Evolutionary conservation across 352 stramenopile species (phyloP).

Genomic region (Aphanomyces euteiches): DNA sequence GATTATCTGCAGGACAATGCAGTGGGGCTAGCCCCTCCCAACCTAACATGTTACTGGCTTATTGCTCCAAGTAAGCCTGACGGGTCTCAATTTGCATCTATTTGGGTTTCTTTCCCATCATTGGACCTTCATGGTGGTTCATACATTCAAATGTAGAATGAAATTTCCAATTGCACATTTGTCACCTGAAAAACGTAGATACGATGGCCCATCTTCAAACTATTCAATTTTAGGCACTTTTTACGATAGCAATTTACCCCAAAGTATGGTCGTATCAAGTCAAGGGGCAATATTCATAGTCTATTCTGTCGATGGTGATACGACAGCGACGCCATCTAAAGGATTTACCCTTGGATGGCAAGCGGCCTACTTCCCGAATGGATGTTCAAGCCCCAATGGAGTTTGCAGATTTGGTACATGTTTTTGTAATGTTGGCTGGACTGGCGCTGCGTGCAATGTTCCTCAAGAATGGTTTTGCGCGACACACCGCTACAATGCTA

Average conservation of each 20-base stretch:
- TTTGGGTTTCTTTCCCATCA: too few relatives aligned
- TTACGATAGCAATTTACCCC: neutral
- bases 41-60: slow-evolving; percentile 25
- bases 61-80: too few relatives aligned
- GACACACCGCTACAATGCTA: slow-evolving; percentile 11
- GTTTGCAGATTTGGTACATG: slow-evolving; percentile 2
- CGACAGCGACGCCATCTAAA: too few relatives aligned
- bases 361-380: slow-evolving; percentile 24
- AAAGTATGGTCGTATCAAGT: too few relatives aligned
- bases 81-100: too few relatives aligned
- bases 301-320: too few relatives aligned
- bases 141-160: too few relatives aligned
- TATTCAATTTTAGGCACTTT: neutral
- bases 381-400: slow-evolving; percentile 7
- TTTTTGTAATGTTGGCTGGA: slow-evolving; percentile 19
- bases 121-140: too few relatives aligned
- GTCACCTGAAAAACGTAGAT: slow-evolving; percentile 10
- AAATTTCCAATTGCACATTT: too few relatives aligned
- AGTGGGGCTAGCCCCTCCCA: neutral
- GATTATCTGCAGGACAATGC: slow-evolving; percentile 18
- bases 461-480: slow-evolving; percentile 26
- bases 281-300: too few relatives aligned
- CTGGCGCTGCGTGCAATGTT: slow-evolving; percentile 20
- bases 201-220: slow-evolving; percentile 14
- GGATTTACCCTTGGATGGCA: slow-evolving; percentile 23